phyloP scores from a whole-genome alignment of 768 basidiomycete species.

The Lactarius hatsudake region DNA sequence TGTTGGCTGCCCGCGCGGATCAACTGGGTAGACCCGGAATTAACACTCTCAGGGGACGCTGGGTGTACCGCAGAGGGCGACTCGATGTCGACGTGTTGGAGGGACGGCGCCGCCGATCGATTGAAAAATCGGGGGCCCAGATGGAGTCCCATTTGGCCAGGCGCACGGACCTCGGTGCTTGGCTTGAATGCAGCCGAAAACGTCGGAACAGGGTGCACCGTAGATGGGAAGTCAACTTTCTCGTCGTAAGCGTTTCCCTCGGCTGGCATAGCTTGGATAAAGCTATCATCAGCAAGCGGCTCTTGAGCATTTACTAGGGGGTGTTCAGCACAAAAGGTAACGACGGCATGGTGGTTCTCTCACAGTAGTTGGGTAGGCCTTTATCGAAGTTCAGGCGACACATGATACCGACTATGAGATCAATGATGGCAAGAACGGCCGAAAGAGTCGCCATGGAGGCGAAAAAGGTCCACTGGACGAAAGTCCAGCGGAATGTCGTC shows the following conservation, averaged over 20 bases:
- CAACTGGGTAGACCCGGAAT: constrained; percentile 20
- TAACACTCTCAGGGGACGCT: background rate
- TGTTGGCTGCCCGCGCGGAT: constrained; percentile 40
- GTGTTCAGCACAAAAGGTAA: constrained; percentile 6
- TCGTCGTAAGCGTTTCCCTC: constrained; percentile 37
- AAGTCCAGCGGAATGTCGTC: constrained; percentile 72
- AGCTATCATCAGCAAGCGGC: constrained; percentile 45
- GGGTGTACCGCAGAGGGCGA: constrained; percentile 5
- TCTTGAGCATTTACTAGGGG: constrained; percentile 54
- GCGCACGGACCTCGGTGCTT: constrained; percentile 37
- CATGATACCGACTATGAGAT: constrained; percentile 59
- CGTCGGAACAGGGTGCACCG: constrained; percentile 51
- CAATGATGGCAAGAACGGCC: constrained; percentile 51
- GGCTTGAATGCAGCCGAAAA: constrained; percentile 43
- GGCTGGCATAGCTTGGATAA: constrained; percentile 33
- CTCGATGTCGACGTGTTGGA: constrained; percentile 14
- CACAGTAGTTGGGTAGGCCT: constrained; percentile 65
- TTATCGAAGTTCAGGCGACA: constrained; percentile 78
- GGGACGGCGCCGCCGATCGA: constrained; percentile 33
- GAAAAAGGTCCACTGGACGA: constrained; percentile 73
- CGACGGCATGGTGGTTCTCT: constrained; percentile 32
- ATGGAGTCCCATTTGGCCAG: constrained; percentile 39
- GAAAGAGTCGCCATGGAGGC: constrained; percentile 58
- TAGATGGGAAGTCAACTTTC: constrained; percentile 63
- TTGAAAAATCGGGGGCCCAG: constrained; percentile 52